Base-by-base conservation (phyloP, 2,329 filamentous ascomycete genomes). In the Diaporthe longicolla region DNA sequence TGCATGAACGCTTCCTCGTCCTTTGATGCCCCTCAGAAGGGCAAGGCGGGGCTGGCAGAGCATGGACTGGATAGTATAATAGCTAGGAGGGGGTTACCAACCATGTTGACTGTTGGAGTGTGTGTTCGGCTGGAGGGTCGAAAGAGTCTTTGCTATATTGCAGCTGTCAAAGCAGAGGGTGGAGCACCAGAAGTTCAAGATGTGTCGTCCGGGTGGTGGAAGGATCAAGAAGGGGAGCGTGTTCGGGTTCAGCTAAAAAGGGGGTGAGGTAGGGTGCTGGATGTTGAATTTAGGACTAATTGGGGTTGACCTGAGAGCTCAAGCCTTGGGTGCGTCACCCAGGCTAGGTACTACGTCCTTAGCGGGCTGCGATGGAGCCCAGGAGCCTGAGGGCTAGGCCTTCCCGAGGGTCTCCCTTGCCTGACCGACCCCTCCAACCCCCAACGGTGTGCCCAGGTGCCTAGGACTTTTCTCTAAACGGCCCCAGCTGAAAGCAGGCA, bases 171-270 rank as follows among this genome's bases (percentile, higher is more conserved):
- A 52, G 48, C 58, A 72, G 45, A 54, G 52, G 68, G 58, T 75
- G 68, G 72, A 52, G 68, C 59, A 57, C 59, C 58, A 50, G 50
- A 43, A 32, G 59, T 63, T 63, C 61, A 45, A 35, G 65, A 68
- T 68, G 45, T 69, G 66, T 74, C 61, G 52, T 74, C 58, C 13
- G 61, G 58, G 66, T 73, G 73, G 65, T 65, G 68, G 65, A 70
- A 50, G 61, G 55, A 69, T 43, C 61, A 52, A 72, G 72, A 72
- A 68, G 55, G 45, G 61, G 71, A 65, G 66, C 61, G 52, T 70
- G 63, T 66, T 65, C 66, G 40, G 59, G 69, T 43, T 71, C 74
- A 71, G 55, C 71, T 75, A 75, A 75, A 75, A 75, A 73, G 74
- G 72, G 74, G 69, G 71, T 32, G 40, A 52, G 58, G 32, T 71